Evolutionary conservation across 768 basidiomycete species (phyloP).

Genomic region (Udeniomyces megalosporus): DNA sequence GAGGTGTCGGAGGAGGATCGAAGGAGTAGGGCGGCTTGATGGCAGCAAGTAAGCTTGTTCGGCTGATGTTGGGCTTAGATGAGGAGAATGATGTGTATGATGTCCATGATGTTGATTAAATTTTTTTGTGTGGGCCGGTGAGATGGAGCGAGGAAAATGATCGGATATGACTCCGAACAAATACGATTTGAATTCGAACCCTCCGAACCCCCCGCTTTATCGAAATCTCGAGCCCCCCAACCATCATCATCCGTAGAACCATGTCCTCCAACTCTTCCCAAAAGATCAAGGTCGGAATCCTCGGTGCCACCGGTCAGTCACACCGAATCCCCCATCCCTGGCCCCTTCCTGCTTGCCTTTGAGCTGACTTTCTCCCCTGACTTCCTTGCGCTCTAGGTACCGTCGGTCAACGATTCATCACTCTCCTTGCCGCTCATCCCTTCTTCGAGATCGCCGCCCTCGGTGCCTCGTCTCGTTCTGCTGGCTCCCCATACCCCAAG

Average conservation of each 20-base stretch:
- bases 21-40: too few relatives aligned
- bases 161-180: too few relatives aligned
- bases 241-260: not conserved
- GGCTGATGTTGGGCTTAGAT: too few relatives aligned
- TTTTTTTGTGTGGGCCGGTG: too few relatives aligned
- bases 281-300: constrained; percentile 32
- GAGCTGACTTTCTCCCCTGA: not conserved
- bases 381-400: constrained; percentile 36
- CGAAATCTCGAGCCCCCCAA: not conserved
- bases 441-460: constrained; percentile 76
- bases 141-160: too few relatives aligned
- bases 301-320: constrained; percentile 30
- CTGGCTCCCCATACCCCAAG: constrained; percentile 58
- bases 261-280: constrained; percentile 6
- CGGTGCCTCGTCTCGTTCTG: constrained; percentile 75
- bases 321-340: not conserved
- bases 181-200: too few relatives aligned
- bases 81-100: too few relatives aligned
- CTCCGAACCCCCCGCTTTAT: too few relatives aligned
- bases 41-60: too few relatives aligned
- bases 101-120: too few relatives aligned
- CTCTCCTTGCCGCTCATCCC: constrained; percentile 69
- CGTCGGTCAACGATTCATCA: constrained; percentile 81
- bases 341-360: not conserved
- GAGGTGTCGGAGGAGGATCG: not conserved